Percentiles rank a stretch among this genome's conserved stretches.
Evolutionary conservation across 1,284 basidiomycete species (phyloP).

Genomic region (Mycena sp.): DNA sequence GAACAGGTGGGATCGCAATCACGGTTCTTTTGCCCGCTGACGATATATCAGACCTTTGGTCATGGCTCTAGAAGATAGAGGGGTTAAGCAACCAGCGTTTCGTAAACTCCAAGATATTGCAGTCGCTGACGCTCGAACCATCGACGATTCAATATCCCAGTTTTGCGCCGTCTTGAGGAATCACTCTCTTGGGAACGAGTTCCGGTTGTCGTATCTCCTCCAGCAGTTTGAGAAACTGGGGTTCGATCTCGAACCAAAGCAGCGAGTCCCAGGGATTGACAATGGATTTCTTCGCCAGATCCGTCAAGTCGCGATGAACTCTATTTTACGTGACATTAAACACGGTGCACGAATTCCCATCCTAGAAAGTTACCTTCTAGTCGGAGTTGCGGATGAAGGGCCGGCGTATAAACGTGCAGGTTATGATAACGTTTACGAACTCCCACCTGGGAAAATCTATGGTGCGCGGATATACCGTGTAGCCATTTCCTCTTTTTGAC

Average conservation of each 20-base stretch:
- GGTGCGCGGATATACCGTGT: slow-evolving; percentile 44
- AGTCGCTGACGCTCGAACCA: slow-evolving; percentile 60
- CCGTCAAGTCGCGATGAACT: slow-evolving; percentile 64
- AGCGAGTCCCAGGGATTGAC: slow-evolving; percentile 49
- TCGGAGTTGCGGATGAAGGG: slow-evolving; percentile 84
- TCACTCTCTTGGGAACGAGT: slow-evolving; percentile 63
- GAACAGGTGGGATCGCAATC: slow-evolving; percentile 58
- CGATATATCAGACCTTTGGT: slow-evolving; percentile 61
- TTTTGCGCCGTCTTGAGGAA: slow-evolving; percentile 57
- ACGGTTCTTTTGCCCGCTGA: neutral
- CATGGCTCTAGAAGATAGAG: slow-evolving; percentile 75
- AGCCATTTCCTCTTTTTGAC: neutral
- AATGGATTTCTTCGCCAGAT: slow-evolving; percentile 68
- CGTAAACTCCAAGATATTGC: slow-evolving; percentile 62
- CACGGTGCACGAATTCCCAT: slow-evolving; percentile 76
- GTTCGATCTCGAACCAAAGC: slow-evolving; percentile 54
- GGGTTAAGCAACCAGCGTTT: slow-evolving; percentile 63
- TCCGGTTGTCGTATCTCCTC: slow-evolving; percentile 59
- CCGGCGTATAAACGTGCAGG: slow-evolving; percentile 62
- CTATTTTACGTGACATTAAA: slow-evolving; percentile 76
- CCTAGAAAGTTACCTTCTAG: slow-evolving; percentile 70
- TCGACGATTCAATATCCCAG: slow-evolving; percentile 59
- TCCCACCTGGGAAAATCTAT: slow-evolving; percentile 66
- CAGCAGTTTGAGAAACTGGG: slow-evolving; percentile 57
- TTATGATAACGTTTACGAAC: slow-evolving; percentile 58